Evolutionary conservation across 129 eudicot species (phyloP).

Genomic region (Centrapalus pauciflorus): DNA sequence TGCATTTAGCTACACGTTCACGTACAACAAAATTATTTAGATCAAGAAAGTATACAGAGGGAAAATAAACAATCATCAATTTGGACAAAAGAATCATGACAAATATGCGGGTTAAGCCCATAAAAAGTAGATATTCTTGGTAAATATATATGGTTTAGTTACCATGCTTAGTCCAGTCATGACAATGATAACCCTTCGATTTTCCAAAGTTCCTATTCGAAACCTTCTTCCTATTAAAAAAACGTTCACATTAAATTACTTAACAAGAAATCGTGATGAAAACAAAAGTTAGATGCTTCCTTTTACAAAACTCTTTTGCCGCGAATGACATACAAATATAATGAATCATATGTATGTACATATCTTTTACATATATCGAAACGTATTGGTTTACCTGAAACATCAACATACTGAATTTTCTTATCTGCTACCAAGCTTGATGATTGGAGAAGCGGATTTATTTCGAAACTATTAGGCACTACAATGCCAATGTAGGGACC

Average conservation of each 20-base stretch:
- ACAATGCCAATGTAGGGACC: constrained; percentile 53
- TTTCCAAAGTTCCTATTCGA: constrained; percentile 33
- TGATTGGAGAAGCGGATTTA: constrained; percentile 47
- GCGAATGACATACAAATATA: too few species aligned
- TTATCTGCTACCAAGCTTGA: constrained; percentile 31
- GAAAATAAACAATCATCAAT: too few species aligned
- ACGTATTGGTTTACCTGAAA: constrained; percentile 37
- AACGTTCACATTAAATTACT: too few species aligned
- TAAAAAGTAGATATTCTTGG: neutral
- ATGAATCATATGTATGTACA: neutral
- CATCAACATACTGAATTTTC: constrained; percentile 31
- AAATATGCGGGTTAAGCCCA: neutral
- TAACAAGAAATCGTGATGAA: too few species aligned
- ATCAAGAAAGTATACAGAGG: neutral
- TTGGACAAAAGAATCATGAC: neutral
- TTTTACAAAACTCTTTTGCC: too few species aligned
- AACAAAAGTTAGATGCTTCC: too few species aligned
- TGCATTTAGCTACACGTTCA: constrained; percentile 51
- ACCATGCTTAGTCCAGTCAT: constrained; percentile 65
- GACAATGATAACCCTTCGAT: constrained; percentile 37
- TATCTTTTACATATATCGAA: neutral
- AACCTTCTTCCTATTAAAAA: constrained; percentile 45
- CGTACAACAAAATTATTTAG: neutral
- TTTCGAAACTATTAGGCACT: constrained; percentile 43
- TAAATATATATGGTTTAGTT: constrained; percentile 1